Conservation (phyloP, 2,329 filamentous ascomycete genomes). For the Ophiostoma himal-ulmi region DNA sequence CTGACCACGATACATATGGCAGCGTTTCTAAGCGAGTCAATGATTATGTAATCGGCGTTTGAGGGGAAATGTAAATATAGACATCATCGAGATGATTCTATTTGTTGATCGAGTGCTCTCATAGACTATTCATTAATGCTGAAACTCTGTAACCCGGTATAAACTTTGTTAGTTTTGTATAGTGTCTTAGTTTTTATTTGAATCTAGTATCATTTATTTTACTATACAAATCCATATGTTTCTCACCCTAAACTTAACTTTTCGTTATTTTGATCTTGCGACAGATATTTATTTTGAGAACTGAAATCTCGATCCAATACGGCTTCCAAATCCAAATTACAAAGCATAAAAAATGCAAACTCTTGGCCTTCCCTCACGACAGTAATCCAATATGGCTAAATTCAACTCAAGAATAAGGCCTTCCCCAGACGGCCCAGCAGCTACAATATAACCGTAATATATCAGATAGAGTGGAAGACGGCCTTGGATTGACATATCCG, state of each 20-base stretch:
- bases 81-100: background rate
- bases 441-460: background rate
- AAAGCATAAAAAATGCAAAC: too few species aligned
- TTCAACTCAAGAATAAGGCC: background rate
- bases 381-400: background rate
- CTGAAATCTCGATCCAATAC: too few species aligned
- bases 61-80: background rate
- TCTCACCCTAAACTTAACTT: background rate
- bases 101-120: background rate
- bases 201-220: background rate
- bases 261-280: background rate
- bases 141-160: too few species aligned
- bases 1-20: background rate
- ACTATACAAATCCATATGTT: too few species aligned
- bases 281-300: background rate
- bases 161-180: background rate
- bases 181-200: background rate
- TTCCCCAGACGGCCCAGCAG: background rate
- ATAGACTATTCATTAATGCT: too few species aligned
- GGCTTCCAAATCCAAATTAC: too few species aligned
- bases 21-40: constrained; percentile 31
- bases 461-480: background rate
- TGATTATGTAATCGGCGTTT: constrained; percentile 17
- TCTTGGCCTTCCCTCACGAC: background rate
- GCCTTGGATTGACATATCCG: background rate